phyloP scores from a whole-genome alignment of 2,329 filamentous ascomycete species.

The Trichoderma semiorbis region DNA sequence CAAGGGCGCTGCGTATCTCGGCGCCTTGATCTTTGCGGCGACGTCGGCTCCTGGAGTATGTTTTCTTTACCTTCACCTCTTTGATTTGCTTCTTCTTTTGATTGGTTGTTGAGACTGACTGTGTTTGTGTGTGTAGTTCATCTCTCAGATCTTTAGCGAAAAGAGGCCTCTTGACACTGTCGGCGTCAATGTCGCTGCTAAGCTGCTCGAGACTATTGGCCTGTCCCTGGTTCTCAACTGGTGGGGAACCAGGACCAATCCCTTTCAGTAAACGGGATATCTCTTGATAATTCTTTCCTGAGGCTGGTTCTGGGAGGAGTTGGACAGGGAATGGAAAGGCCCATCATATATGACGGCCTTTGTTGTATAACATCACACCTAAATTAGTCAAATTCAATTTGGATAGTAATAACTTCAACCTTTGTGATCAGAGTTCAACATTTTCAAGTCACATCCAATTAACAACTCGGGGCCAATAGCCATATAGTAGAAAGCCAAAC shows the following conservation, averaged over 20 bases:
- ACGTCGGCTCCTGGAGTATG: slow-evolving; percentile 81
- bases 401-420: not conserved
- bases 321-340: not conserved
- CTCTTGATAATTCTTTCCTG: not conserved
- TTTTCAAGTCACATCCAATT: too few relatives aligned
- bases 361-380: slow-evolving; percentile 8
- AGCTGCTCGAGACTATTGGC: slow-evolving; percentile 89
- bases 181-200: slow-evolving; percentile 77
- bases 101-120: too few relatives aligned
- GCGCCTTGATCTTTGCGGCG: slow-evolving; percentile 85
- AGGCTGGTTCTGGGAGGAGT: not conserved
- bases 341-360: not conserved
- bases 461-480: not conserved
- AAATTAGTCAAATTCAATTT: not conserved
- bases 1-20: slow-evolving; percentile 95
- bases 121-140: slow-evolving; percentile 55
- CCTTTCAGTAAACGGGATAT: slow-evolving; percentile 66
- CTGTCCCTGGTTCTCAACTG: slow-evolving; percentile 90
- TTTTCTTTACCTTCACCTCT: not conserved
- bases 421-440: not conserved
- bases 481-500: not conserved
- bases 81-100: too few relatives aligned
- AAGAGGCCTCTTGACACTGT: slow-evolving; percentile 89
- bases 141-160: slow-evolving; percentile 83
- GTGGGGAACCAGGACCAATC: slow-evolving; percentile 95